These are phyloP conservation scores for Alternaria sp. DNA, from an alignment of 2,329 filamentous ascomycete genomes.

Conservation along the genomic window DNA sequence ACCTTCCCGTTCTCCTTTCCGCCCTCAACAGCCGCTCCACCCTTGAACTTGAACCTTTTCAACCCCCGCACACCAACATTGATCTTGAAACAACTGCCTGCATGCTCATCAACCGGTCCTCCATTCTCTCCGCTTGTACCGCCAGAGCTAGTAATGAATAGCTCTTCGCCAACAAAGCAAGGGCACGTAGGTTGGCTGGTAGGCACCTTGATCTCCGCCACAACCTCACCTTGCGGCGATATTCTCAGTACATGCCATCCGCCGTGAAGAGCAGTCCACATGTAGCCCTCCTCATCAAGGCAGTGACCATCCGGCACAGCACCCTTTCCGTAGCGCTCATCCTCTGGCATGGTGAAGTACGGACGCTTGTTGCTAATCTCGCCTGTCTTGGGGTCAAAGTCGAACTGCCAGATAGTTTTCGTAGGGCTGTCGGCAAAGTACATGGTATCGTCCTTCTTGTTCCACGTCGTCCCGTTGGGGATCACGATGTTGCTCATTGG, in stretches of 20 bases:
- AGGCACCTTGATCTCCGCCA: conserved; percentile 77
- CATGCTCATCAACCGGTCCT: conserved; percentile 67
- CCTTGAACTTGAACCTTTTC: conserved; percentile 48
- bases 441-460: conserved; percentile 72
- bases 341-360: conserved; percentile 73
- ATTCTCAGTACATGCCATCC: conserved; percentile 78
- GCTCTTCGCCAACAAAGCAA: conserved; percentile 74
- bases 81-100: conserved; percentile 76
- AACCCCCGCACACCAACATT: conserved; percentile 74
- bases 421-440: conserved; percentile 83
- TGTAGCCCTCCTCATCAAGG: conserved; percentile 81
- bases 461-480: conserved; percentile 87
- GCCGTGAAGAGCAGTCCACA: conserved; percentile 90
- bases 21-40: conserved; percentile 34
- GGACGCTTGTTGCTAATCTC: conserved; percentile 71
- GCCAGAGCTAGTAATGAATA: conserved; percentile 79
- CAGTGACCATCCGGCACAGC: conserved; percentile 81
- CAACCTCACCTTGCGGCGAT: conserved; percentile 69
- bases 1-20: conserved; percentile 39
- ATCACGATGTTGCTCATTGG: conserved; percentile 72
- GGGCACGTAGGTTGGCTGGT: conserved; percentile 83
- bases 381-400: conserved; percentile 72
- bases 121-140: conserved; percentile 58
- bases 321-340: conserved; percentile 52
- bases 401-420: conserved; percentile 73